Base-by-base conservation (phyloP, 306 rosid species). In the Benincasa hispida region DNA sequence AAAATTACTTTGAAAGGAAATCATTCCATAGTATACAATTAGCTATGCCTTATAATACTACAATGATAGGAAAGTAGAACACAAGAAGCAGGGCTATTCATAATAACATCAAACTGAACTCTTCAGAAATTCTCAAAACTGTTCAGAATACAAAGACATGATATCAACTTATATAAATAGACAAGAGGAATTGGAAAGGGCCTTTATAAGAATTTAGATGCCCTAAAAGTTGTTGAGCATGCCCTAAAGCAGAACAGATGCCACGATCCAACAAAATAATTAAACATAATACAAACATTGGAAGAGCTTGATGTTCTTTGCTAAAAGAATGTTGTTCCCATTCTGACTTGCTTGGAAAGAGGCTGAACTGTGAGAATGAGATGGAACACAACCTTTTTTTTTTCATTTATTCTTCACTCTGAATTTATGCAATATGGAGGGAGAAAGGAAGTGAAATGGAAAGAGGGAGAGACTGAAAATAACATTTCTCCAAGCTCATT, bases 261-360 rank as follows among this genome's bases (percentile, higher is more conserved):
- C 60, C 48, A 50, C 77, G 54, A 55, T 32, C 63, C 63, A 74
- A 55, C 69, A 75, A 75, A 74, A 37, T 55, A 75, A 58, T 55
- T 75, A 34, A 57, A 58, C 54, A 75, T 56, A 41, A 41, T 55
- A 75, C 68, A 75, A 54, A 56, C 51, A 48, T 51, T 72, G 76
- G 76, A 57, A 75, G 78, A 75, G 63, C 53, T 54, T 32, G 34
- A 34, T 75, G 78, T 75, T 32, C 51, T 32, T 45, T 39, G 48
- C 28, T 50, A 19, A 74, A 74, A 54, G 77, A 54, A 74, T 55
- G 34, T 35, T 32, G 50, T 39, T 56, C 62, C 78, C 78, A 53
- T 75, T 25, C 37, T 57, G 47, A 35, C 66, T 37, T 12, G 56
- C 74, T n/a, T 68, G n/a, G 54, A 41, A 62, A 62, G 24, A 42